phyloP scores from a whole-genome alignment of 2,329 filamentous ascomycete genomes.

The Aspergillaceae sp. region DNA sequence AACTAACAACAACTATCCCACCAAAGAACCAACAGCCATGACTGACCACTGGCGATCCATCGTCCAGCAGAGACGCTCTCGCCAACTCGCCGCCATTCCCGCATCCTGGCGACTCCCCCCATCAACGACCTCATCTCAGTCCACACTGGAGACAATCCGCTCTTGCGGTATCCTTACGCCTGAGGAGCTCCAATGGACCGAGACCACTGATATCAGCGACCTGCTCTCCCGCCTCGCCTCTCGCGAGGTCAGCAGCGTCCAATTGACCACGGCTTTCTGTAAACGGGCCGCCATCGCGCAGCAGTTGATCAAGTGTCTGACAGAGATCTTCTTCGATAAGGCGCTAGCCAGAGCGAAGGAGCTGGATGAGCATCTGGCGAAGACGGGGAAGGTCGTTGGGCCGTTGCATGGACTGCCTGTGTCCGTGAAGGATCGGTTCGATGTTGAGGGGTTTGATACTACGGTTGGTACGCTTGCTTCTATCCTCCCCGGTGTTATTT shows the following conservation, averaged over 20 bases:
- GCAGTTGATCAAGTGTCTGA: conserved; percentile 13
- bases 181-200: conserved; percentile 16
- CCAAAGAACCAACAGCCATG: neutral
- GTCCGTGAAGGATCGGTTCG: conserved; percentile 64
- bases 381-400: conserved; percentile 44
- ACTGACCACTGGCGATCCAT: conserved; percentile 12
- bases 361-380: conserved; percentile 45
- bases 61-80: conserved; percentile 12
- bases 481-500: neutral
- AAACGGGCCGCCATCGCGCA: conserved; percentile 14
- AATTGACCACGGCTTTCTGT: conserved; percentile 14
- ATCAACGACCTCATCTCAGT: conserved; percentile 3
- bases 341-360: conserved; percentile 42
- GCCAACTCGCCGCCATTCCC: conserved; percentile 14
- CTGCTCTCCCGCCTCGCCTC: conserved; percentile 9
- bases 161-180: conserved; percentile 11
- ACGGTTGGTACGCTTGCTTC: conserved; percentile 15
- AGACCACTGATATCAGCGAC: conserved; percentile 10
- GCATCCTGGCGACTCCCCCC: conserved; percentile 14
- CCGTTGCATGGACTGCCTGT: conserved; percentile 55
- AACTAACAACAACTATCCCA: neutral
- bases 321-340: conserved; percentile 43
- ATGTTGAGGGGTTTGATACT: conserved; percentile 28
- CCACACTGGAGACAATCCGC: conserved; percentile 12
- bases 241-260: conserved; percentile 5